Evolutionary conservation across 192 early-diverging fungal species (phyloP), one percentile per base, ranked within the genome.

Genomic region (Coemansia sp.): DNA sequence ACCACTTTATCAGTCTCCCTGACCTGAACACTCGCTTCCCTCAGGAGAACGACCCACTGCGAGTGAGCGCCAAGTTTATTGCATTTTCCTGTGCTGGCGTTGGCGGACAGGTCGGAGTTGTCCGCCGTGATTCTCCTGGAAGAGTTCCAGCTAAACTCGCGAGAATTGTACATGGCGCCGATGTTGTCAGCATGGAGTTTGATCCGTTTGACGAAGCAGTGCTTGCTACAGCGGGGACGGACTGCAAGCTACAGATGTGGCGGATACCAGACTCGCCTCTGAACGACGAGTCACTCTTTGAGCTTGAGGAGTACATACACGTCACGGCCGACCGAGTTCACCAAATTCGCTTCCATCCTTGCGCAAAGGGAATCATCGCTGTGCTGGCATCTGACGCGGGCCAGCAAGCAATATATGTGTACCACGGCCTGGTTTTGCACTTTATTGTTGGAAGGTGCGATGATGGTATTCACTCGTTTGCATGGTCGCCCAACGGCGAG

Each of bases 41-140:
- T 10, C 77, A 74, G 51, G 76, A 78, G 29, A 78, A 72, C 22
- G 70, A 80, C 33, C 65, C 72, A 2, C 47, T 72, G 24, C 67
- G 89, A 79, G 84, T 80, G 1, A 92, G 88, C 54, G 36, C 66
- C 52, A 86, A 78, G 65, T 92, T 87, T 41, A 75, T 95, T 51
- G 92, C 93, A 1, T 85, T 95, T 24, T 87, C 93, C 15, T 79
- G 93, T 44, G 67, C 82, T 16, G 96, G 95, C 22, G 82, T 89
- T 34, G 96, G 96, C 24, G 96, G 96, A 20, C 86, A 93, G 65
- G 66, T 97, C 54, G 92, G 86, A 2, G 83, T 96, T 27, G 79
- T 91, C 66, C 81, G 87, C n/a, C 74, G 83, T 2, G 75, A 86
- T 55, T 86, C 86, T n/a, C 87, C 89, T 9, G 95, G 93, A 9